Evolutionary conservation across 1,284 basidiomycete genomes (phyloP).

Genomic region (Inonotus obliquus): DNA sequence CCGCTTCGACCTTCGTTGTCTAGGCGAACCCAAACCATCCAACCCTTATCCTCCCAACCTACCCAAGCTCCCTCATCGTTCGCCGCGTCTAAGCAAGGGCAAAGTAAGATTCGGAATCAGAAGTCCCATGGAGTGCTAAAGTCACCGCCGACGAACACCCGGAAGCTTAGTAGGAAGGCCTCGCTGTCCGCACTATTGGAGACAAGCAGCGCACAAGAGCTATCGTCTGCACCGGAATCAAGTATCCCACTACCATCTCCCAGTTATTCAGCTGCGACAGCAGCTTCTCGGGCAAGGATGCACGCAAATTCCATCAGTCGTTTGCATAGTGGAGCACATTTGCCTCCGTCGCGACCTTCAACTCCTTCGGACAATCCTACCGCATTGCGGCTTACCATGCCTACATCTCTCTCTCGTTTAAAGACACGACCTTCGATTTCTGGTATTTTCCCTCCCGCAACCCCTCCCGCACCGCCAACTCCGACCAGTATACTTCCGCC

Average conservation of each 20-base stretch:
- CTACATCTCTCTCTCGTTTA: constrained; percentile 61
- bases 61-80: constrained; percentile 38
- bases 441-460: constrained; percentile 53
- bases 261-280: constrained; percentile 72
- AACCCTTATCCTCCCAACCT: constrained; percentile 39
- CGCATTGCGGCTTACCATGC: constrained; percentile 81
- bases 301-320: constrained; percentile 60
- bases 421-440: constrained; percentile 71
- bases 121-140: constrained; percentile 77
- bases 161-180: constrained; percentile 65
- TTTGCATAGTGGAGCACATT: constrained; percentile 50
- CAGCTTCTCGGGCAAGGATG: constrained; percentile 69
- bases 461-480: constrained; percentile 32
- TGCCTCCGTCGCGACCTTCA: constrained; percentile 71
- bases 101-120: constrained; percentile 68
- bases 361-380: constrained; percentile 72
- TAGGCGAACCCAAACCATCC: constrained; percentile 54
- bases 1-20: constrained; percentile 41
- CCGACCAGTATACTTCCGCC: constrained; percentile 37
- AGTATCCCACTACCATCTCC: constrained; percentile 34
- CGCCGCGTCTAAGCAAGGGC: constrained; percentile 59
- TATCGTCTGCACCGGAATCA: constrained; percentile 41
- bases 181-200: constrained; percentile 72
- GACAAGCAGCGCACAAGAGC: constrained; percentile 42
- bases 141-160: constrained; percentile 54